These are phyloP conservation scores for Monosporascus sp. DNA, from an alignment of 2,329 filamentous ascomycete species.

Conservation along the genomic window DNA sequence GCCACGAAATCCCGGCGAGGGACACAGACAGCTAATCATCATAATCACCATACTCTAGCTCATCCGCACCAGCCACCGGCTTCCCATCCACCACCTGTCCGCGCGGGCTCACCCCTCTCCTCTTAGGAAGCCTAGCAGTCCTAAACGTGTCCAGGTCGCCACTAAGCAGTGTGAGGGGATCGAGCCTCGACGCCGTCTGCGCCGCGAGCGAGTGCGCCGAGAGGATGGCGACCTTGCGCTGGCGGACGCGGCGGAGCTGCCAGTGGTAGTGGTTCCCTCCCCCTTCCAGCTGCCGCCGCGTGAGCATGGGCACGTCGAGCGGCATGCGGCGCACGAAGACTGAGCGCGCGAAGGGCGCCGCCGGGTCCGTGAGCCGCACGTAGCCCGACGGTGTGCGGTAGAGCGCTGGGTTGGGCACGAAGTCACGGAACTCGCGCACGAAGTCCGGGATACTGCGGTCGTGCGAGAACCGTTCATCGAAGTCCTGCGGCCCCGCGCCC, in stretches of 20 bases:
- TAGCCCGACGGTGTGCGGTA: conserved; percentile 33
- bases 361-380: conserved; percentile 30
- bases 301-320: conserved; percentile 3
- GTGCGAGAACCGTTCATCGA: conserved; percentile 2
- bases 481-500: no score
- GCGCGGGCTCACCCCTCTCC: no score
- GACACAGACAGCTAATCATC: no score
- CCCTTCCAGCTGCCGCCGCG: neutral
- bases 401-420: conserved; percentile 32
- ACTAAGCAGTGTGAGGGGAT: conserved; percentile 9
- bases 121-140: conserved; percentile 3
- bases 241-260: neutral
- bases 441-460: conserved; percentile 32
- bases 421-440: conserved; percentile 41
- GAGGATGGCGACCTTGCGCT: neutral
- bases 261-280: neutral
- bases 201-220: conserved; percentile 13
- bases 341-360: conserved; percentile 6
- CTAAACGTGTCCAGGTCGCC: conserved; percentile 1
- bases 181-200: conserved; percentile 6
- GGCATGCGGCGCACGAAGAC: conserved; percentile 6
- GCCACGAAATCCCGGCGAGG: no score
- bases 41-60: no score
- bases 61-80: no score
- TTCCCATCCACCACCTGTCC: no score